phyloP scores from a whole-genome alignment of 2,329 filamentous ascomycete genomes.

The Neoscytalidium dimidiatum region DNA sequence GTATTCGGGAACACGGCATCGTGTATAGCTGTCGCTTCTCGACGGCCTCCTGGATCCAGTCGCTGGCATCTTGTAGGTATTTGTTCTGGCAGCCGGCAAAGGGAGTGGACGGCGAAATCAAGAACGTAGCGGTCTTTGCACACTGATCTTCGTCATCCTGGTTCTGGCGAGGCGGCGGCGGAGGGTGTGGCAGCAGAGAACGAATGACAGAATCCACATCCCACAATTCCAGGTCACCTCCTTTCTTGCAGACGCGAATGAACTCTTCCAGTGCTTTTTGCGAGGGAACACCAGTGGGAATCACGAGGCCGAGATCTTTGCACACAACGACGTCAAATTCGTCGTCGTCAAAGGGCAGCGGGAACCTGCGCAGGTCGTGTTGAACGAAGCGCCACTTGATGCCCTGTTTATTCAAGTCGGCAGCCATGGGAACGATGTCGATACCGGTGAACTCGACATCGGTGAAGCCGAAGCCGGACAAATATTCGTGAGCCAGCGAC shows the following conservation, averaged over 20 bases:
- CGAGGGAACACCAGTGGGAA: constrained; percentile 58
- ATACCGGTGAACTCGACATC: constrained; percentile 79
- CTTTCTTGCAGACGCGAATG: constrained; percentile 73
- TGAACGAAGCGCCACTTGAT: constrained; percentile 89
- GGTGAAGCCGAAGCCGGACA: constrained; percentile 66
- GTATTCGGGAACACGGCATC: constrained; percentile 76
- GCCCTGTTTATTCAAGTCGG: constrained; percentile 66
- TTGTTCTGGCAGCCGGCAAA: constrained; percentile 79
- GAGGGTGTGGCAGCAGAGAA: constrained; percentile 77
- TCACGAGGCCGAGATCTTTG: constrained; percentile 77
- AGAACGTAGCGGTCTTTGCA: constrained; percentile 74
- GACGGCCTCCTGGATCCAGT: constrained; percentile 76
- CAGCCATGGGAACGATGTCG: constrained; percentile 74
- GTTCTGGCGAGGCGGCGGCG: constrained; percentile 57
- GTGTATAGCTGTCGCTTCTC: constrained; percentile 69
- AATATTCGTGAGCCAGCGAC: constrained; percentile 80
- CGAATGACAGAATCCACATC: constrained; percentile 84
- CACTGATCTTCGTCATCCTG: constrained; percentile 66
- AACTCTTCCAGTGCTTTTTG: constrained; percentile 68
- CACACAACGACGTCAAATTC: constrained; percentile 88
- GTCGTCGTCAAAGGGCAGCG: constrained; percentile 75
- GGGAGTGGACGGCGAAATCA: constrained; percentile 79
- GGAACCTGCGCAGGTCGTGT: constrained; percentile 75
- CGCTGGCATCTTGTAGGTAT: constrained; percentile 80
- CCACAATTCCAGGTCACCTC: constrained; percentile 84